These are phyloP conservation scores for Aristolochia contorta DNA, from an alignment of 164 flowering plant species.

Conservation along the genomic window DNA sequence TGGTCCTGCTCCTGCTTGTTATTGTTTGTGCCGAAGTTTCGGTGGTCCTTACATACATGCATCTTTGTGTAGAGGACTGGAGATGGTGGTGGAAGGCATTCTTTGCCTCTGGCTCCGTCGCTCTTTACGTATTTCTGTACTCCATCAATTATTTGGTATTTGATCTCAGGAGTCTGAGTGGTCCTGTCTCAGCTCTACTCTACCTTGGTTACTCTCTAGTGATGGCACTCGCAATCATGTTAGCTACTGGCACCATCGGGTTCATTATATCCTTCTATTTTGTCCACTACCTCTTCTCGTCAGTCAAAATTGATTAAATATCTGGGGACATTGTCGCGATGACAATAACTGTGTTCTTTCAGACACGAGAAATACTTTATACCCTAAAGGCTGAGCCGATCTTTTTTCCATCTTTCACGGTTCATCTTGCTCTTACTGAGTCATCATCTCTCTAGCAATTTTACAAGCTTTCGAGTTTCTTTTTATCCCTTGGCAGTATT, in stretches of 20 bases:
- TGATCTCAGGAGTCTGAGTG: constrained; percentile 28
- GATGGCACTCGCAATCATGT: constrained; percentile 31
- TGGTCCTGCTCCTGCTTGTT: constrained; percentile 28
- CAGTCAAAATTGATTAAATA: constrained; percentile 26
- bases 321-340: constrained; percentile 20
- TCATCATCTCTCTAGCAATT: no score
- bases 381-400: no score
- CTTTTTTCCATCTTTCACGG: no score
- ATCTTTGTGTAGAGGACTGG: constrained; percentile 38
- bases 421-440: no score
- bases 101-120: constrained; percentile 32
- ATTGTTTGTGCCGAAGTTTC: constrained; percentile 35
- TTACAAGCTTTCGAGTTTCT: no score
- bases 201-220: constrained; percentile 29
- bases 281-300: constrained; percentile 34
- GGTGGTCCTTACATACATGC: constrained; percentile 35
- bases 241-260: constrained; percentile 32
- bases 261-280: constrained; percentile 29
- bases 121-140: constrained; percentile 28
- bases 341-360: no score
- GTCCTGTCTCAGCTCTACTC: constrained; percentile 28
- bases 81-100: constrained; percentile 44
- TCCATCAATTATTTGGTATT: constrained; percentile 29
- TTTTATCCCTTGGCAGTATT: no score
- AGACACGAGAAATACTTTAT: no score